Conservation (phyloP, 164 flowering plant genomes). For the Buxus sempervirens region DNA sequence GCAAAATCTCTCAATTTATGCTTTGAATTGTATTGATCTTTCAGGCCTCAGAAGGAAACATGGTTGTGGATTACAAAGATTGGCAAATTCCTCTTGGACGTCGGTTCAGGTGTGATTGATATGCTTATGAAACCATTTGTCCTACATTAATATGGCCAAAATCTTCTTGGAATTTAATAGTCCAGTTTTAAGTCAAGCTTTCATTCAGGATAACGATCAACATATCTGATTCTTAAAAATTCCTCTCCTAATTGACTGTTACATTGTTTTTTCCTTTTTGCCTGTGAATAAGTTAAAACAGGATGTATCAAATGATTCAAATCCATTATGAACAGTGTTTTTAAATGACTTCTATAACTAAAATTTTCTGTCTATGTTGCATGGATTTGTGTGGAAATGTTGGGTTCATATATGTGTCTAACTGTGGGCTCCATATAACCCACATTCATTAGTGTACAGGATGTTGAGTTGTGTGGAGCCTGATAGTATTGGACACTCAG, state of each 20-base stretch:
- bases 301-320: not conserved
- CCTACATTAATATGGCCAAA: not conserved
- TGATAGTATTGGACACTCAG: too few relatives aligned
- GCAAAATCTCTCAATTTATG: not conserved
- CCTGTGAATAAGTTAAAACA: not conserved
- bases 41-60: constrained; percentile 72
- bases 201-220: not conserved
- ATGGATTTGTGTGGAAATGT: too few relatives aligned
- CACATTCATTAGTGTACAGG: too few relatives aligned
- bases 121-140: not conserved
- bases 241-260: not conserved
- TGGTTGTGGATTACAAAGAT: constrained; percentile 87
- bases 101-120: constrained; percentile 63
- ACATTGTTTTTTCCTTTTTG: not conserved
- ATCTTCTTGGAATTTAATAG: not conserved
- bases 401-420: too few relatives aligned
- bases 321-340: not conserved
- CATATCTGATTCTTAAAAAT: not conserved
- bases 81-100: constrained; percentile 98
- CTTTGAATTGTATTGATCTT: constrained; percentile 12
- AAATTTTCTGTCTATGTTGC: too few relatives aligned
- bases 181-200: too few relatives aligned
- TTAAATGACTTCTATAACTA: not conserved
- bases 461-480: too few relatives aligned
- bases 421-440: too few relatives aligned